phyloP scores from a whole-genome alignment of 345 rosid species.

The Hibiscus trionum region DNA sequence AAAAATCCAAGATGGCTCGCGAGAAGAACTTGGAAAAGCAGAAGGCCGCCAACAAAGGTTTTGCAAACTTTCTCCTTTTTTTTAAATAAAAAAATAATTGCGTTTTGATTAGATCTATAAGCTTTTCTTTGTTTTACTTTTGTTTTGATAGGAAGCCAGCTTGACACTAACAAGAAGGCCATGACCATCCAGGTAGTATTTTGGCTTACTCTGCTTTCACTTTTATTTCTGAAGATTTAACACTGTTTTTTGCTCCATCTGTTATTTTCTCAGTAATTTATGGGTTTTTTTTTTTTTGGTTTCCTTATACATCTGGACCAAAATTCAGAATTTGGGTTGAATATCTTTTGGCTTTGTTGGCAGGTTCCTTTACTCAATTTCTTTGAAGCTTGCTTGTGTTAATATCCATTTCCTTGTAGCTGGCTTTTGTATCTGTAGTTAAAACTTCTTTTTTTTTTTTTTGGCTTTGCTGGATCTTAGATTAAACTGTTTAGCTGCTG shows the following conservation, averaged over 20 bases:
- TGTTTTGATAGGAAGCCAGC: slow-evolving; percentile 59
- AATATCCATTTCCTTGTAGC: neutral
- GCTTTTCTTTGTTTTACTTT: slow-evolving; percentile 20
- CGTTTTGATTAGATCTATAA: neutral
- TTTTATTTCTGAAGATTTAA: neutral
- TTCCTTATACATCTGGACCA: neutral
- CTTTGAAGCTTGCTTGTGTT: neutral
- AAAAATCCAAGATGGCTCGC: slow-evolving; percentile 50
- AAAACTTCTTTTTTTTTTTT: neutral
- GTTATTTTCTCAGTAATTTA: neutral
- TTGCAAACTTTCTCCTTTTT: neutral
- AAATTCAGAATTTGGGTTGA: neutral
- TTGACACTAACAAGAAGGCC: slow-evolving; percentile 89
- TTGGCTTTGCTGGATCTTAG: neutral
- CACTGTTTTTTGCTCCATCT: neutral
- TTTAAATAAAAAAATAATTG: neutral
- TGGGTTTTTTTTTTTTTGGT: neutral
- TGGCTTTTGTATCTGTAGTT: neutral
- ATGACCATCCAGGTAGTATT: slow-evolving; percentile 73
- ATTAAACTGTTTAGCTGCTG: neutral
- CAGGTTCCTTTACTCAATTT: too few relatives aligned
- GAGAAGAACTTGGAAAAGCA: slow-evolving; percentile 43
- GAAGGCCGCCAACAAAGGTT: slow-evolving; percentile 28
- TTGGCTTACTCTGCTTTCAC: neutral
- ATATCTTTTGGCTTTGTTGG: neutral